Evolutionary conservation across 768 basidiomycete species (phyloP).

Genomic region (Trametes maxima): DNA sequence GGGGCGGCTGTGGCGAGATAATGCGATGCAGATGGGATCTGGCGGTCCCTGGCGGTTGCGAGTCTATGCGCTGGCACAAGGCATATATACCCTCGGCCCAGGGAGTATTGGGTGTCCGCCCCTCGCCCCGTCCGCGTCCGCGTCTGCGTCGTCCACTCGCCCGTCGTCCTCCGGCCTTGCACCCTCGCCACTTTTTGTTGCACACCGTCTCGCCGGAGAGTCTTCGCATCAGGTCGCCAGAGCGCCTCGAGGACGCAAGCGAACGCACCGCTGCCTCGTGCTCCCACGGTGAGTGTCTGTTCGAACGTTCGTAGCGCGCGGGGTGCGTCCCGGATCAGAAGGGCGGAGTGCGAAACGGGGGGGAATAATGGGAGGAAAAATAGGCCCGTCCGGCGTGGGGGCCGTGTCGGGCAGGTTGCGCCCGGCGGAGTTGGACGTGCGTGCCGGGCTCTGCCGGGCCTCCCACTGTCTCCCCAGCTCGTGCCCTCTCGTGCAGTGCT

Average conservation of each 20-base stretch:
- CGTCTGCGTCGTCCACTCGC: no score
- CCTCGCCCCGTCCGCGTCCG: no score
- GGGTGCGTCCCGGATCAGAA: constrained; percentile 18
- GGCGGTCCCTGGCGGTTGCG: no score
- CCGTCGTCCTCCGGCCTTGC: no score
- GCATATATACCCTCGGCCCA: no score
- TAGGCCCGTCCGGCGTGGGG: neutral
- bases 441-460: neutral
- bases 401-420: neutral
- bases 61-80: no score
- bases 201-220: no score
- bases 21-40: no score
- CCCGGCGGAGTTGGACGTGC: neutral
- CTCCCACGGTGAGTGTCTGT: constrained; percentile 8
- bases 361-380: neutral
- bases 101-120: no score
- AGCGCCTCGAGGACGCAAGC: constrained; percentile 8
- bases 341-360: constrained; percentile 3
- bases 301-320: neutral
- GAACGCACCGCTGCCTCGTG: constrained; percentile 19
- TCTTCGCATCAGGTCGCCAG: neutral
- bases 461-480: no score
- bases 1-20: no score
- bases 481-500: no score
- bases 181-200: neutral